Base-by-base conservation (phyloP, 257 asterid genomes). In the Fraxinus anomala region DNA sequence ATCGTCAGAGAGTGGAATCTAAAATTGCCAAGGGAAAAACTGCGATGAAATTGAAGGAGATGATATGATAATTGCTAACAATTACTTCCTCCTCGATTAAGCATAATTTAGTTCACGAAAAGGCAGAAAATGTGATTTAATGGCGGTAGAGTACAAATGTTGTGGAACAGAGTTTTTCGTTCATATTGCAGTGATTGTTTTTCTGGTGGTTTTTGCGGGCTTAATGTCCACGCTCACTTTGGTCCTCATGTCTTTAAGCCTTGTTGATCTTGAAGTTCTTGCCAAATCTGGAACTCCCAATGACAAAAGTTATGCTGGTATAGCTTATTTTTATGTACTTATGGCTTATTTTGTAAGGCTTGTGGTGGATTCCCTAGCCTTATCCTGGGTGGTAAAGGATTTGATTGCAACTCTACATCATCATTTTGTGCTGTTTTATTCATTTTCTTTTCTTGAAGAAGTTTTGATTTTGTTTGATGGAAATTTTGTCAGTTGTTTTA, bases 201-300 rank as follows among this genome's bases (percentile, higher is more conserved):
- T 89, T 75, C 82, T 96, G 56, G 99, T 96, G 51, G 23, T 70
- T 47, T 96, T 96, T 76, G 98, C 99, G 3, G 98, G 99, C 30
- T 14, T 93, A 67, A 96, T 96, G 98, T 96, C 99, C 28, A 98
- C 98, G 11, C 98, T 96, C 42, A 96, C 99, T 77, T 74, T 93
- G 80, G 99, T 98, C 34, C 94, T 96, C 74, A 96, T 96, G 99
- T 96, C 99, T 21, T 92, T 96, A 76, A 91, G 98, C 68, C 89
- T 93, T 33, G 99, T 96, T 83, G 99, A 96, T 90, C 98, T 96
- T 79, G 99, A 96, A 82, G 99, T 96, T 40, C 91, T 93, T 10
- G 97, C 97, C 1, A 92, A 89, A 82, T 93, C 98, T 28, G 98
- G 97, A 37, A 91, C 99, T 56, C 96, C 94, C 0, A 82, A 33